Percentiles rank a stretch among this genome's conserved stretches.
phyloP scores from a whole-genome alignment of 2,329 filamentous ascomycete genomes.

The Cytospora schulzeri region DNA sequence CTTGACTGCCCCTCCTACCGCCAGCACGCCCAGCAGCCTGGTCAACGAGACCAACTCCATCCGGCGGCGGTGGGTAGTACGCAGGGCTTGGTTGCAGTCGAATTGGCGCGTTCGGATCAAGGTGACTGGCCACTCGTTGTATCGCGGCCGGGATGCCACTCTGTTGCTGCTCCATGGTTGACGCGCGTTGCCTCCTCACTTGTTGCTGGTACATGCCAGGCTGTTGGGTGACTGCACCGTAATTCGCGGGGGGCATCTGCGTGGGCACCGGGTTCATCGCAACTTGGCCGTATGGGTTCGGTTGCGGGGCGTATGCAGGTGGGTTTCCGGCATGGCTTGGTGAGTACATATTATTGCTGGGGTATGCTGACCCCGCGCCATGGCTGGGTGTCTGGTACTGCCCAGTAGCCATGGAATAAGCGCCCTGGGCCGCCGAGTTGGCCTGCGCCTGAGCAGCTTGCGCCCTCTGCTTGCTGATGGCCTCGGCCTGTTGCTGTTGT shows the following conservation, averaged over 20 bases:
- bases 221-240: constrained; percentile 55
- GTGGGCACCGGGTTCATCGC: constrained; percentile 67
- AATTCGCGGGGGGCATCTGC: constrained; percentile 67
- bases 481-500: constrained; percentile 93
- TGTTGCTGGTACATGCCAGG: constrained; percentile 71
- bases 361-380: constrained; percentile 25
- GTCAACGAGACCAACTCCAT: constrained; percentile 71
- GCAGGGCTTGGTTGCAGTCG: constrained; percentile 92
- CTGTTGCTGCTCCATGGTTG: constrained; percentile 94
- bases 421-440: constrained; percentile 66
- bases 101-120: constrained; percentile 93
- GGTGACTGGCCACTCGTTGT: constrained; percentile 91
- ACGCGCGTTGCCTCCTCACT: constrained; percentile 79
- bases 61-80: constrained; percentile 91
- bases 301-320: constrained; percentile 78
- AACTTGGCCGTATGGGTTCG: constrained; percentile 72
- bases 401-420: constrained; percentile 59
- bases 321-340: constrained; percentile 64
- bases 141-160: constrained; percentile 90
- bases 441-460: constrained; percentile 71
- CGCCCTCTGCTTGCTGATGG: constrained; percentile 87
- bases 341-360: constrained; percentile 82
- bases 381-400: constrained; percentile 50
- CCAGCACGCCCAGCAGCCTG: constrained; percentile 55
- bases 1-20: constrained; percentile 75